Evolutionary conservation across 129 eudicot species (phyloP).

Genomic region (Flaveria trinervia): DNA sequence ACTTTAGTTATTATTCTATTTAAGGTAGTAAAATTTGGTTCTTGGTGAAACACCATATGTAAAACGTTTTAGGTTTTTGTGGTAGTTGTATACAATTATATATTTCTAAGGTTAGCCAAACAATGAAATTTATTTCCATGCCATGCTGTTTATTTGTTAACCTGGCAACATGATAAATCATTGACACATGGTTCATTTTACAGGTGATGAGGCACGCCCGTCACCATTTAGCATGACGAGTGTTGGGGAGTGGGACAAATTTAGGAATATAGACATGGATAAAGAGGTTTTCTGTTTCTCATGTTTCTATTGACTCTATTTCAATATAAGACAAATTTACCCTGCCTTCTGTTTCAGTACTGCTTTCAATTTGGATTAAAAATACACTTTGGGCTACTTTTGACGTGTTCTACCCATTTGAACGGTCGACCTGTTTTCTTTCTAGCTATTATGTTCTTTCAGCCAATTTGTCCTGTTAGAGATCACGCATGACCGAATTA

Average conservation of each 20-base stretch:
- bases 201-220: slow-evolving; percentile 84
- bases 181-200: slow-evolving; percentile 35
- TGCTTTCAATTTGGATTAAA: not conserved
- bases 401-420: not conserved
- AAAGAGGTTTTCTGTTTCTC: slow-evolving; percentile 73
- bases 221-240: slow-evolving; percentile 82
- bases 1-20: not conserved
- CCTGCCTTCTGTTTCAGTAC: too few relatives aligned
- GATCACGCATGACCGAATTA: not conserved
- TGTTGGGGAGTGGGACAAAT: slow-evolving; percentile 83
- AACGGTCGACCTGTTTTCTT: not conserved
- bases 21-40: slow-evolving; percentile 10
- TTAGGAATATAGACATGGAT: slow-evolving; percentile 96
- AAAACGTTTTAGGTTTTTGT: not conserved
- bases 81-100: not conserved
- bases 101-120: not conserved
- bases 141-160: slow-evolving; percentile 4
- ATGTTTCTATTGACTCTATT: slow-evolving; percentile 5
- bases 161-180: not conserved
- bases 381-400: not conserved
- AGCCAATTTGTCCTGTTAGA: not conserved
- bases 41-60: not conserved
- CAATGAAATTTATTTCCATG: not conserved
- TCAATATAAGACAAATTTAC: too few relatives aligned
- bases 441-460: not conserved